phyloP scores from a whole-genome alignment of 2,329 filamentous ascomycete genomes.

The Phaeophleospora eucalypticola region DNA sequence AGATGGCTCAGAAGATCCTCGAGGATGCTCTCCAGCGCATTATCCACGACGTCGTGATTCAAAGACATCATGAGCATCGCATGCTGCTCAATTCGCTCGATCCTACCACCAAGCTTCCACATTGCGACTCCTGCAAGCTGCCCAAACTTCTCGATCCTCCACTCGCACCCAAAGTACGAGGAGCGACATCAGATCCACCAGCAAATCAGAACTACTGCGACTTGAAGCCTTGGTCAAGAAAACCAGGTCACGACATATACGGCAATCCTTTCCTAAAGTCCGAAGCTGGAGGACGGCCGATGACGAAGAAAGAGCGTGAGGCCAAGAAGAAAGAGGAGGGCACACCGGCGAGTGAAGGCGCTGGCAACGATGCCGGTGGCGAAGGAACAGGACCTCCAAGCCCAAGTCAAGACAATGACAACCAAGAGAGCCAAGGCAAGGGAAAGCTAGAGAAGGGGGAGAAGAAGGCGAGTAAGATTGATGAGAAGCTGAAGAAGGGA shows the following conservation, averaged over 20 bases:
- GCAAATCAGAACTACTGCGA: conserved; percentile 65
- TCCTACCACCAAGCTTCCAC: conserved; percentile 66
- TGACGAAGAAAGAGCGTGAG: conserved; percentile 73
- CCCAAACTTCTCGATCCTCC: conserved; percentile 70
- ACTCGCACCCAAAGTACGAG: conserved; percentile 42
- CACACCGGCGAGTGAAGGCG: conserved; percentile 43
- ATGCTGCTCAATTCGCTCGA: conserved; percentile 69
- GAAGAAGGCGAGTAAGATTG: conserved; percentile 38
- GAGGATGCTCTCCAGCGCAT: conserved; percentile 74
- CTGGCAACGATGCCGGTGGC: conserved; percentile 38
- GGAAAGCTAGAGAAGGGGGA: conserved; percentile 45
- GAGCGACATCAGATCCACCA: conserved; percentile 36
- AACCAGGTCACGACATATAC: conserved; percentile 74
- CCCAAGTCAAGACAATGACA: conserved; percentile 27
- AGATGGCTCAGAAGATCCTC: conserved; percentile 57
- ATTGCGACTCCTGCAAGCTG: conserved; percentile 70
- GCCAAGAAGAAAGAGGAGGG: conserved; percentile 47
- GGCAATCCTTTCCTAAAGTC: conserved; percentile 75
- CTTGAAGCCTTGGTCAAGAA: conserved; percentile 71
- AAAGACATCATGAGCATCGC: conserved; percentile 75
- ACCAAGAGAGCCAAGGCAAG: conserved; percentile 22
- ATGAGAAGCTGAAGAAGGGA: conserved; percentile 46
- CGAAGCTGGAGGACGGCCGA: conserved; percentile 48
- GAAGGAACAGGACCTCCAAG: conserved; percentile 31
- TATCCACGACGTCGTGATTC: conserved; percentile 68